phyloP scores from a whole-genome alignment of 2,329 filamentous ascomycete species.

The Pyrenophora tritici-repentis region DNA sequence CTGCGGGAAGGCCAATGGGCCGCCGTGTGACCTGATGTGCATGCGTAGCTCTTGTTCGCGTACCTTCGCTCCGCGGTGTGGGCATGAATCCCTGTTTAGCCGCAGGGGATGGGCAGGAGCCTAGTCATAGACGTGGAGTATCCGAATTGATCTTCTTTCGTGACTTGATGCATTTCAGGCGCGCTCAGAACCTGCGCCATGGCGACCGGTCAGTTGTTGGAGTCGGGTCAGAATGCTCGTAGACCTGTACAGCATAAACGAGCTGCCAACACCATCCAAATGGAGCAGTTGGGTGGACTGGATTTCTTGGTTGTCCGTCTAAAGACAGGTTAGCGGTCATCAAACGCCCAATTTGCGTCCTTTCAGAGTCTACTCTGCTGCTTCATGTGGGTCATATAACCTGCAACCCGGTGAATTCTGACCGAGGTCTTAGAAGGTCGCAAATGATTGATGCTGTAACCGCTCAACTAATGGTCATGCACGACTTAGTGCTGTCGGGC shows the following conservation, averaged over 20 bases:
- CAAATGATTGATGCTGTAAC: constrained; percentile 25
- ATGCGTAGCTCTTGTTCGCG: constrained; percentile 13
- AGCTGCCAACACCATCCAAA: constrained; percentile 2
- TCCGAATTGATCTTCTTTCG: neutral
- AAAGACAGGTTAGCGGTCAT: constrained; percentile 19
- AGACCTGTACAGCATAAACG: neutral
- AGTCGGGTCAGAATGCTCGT: neutral
- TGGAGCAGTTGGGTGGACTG: neutral
- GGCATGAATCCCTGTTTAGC: constrained; percentile 5
- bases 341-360: constrained; percentile 23
- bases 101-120: constrained; percentile 8
- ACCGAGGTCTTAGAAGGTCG: neutral
- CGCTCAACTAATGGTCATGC: constrained; percentile 17
- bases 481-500: constrained; percentile 13
- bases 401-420: neutral
- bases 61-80: constrained; percentile 7
- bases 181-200: neutral
- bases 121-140: constrained; percentile 1
- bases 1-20: constrained; percentile 3
- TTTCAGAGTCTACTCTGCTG: constrained; percentile 6
- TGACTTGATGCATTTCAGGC: neutral
- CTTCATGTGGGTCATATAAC: constrained; percentile 10
- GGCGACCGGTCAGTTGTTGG: neutral
- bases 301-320: constrained; percentile 4
- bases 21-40: constrained; percentile 11